phyloP scores from a whole-genome alignment of 2,329 filamentous ascomycete genomes.

The Fusarium sp. region DNA sequence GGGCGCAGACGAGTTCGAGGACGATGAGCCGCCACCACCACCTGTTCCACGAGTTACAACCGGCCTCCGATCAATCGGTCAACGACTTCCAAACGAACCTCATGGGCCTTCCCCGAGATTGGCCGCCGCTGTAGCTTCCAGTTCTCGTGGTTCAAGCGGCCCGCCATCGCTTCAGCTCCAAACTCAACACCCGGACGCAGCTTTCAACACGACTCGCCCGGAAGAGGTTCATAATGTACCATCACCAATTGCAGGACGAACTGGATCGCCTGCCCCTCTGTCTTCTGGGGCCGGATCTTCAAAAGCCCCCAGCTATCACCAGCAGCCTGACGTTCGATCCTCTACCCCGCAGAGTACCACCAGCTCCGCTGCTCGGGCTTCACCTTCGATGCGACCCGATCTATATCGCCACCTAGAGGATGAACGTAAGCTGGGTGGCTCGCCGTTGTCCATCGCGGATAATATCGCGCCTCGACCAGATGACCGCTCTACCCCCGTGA shows the following conservation, averaged over 20 bases:
- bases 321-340: slow-evolving; percentile 41
- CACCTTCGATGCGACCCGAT: slow-evolving; percentile 79
- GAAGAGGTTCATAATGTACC: slow-evolving; percentile 30
- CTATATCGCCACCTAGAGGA: slow-evolving; percentile 80
- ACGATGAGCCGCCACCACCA: slow-evolving; percentile 62
- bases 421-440: slow-evolving; percentile 68
- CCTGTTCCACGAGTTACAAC: slow-evolving; percentile 47
- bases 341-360: slow-evolving; percentile 43
- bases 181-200: slow-evolving; percentile 32
- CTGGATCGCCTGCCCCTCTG: slow-evolving; percentile 36
- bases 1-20: slow-evolving; percentile 79
- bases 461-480: slow-evolving; percentile 56
- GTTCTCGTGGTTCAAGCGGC: slow-evolving; percentile 44
- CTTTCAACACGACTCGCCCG: slow-evolving; percentile 6
- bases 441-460: slow-evolving; percentile 68
- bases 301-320: slow-evolving; percentile 32
- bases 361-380: slow-evolving; percentile 57
- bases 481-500: slow-evolving; percentile 47
- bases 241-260: slow-evolving; percentile 33
- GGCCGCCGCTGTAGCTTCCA: slow-evolving; percentile 43
- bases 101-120: slow-evolving; percentile 43
- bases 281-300: slow-evolving; percentile 35
- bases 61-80: slow-evolving; percentile 48
- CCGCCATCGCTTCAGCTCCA: slow-evolving; percentile 48
- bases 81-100: slow-evolving; percentile 49